Percentiles rank a stretch among this genome's conserved stretches.
Evolutionary conservation across 1,284 basidiomycete genomes (phyloP).

Genomic region (Takashimella tepidaria): DNA sequence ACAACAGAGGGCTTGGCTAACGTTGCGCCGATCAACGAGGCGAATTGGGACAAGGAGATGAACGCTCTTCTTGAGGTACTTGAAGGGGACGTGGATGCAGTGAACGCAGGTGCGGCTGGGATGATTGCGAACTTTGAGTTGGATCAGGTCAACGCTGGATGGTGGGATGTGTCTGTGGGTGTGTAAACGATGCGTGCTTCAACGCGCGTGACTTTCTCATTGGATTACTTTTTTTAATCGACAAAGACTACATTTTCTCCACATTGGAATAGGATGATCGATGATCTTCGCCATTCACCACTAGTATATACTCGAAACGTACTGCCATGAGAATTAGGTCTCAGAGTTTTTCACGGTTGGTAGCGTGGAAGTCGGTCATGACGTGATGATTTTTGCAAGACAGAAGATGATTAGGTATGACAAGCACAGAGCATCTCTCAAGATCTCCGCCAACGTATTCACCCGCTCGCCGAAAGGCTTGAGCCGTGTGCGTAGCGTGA

Average conservation of each 20-base stretch:
- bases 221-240: too few species aligned
- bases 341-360: too few species aligned
- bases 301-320: too few species aligned
- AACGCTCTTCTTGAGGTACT: constrained; percentile 22
- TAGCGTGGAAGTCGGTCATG: too few species aligned
- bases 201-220: neutral
- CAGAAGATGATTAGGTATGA: neutral
- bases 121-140: neutral
- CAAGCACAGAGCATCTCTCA: constrained; percentile 1
- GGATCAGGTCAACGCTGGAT: neutral
- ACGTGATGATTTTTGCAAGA: constrained; percentile 1
- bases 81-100: constrained; percentile 6
- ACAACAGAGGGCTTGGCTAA: constrained; percentile 9
- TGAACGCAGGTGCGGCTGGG: neutral
- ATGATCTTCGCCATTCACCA: too few species aligned
- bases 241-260: too few species aligned
- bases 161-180: neutral
- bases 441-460: constrained; percentile 14
- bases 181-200: neutral
- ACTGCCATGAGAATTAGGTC: too few species aligned
- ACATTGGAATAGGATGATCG: too few species aligned
- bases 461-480: constrained; percentile 38
- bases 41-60: constrained; percentile 23
- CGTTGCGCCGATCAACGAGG: constrained; percentile 15
- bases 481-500: constrained; percentile 23